Conservation (phyloP, 176 grass and related monocot species). For the Triticum turgidum region DNA sequence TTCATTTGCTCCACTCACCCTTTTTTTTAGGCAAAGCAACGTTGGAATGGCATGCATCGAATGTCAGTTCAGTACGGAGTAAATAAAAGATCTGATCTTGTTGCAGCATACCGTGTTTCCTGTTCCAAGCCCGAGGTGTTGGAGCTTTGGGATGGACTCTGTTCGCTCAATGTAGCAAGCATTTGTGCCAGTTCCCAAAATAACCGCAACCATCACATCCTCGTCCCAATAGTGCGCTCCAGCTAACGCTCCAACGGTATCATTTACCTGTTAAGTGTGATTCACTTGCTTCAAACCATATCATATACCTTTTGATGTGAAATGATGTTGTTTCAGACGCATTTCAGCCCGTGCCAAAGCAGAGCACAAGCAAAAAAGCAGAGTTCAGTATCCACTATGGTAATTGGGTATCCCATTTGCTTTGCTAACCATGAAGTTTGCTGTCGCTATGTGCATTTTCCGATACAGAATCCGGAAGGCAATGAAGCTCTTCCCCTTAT, state of each 20-base stretch:
- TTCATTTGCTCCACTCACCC: no score
- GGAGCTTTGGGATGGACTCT: constrained; percentile 36
- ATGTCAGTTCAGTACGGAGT: neutral
- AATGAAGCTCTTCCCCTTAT: neutral
- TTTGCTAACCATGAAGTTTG: neutral
- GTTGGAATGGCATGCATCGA: neutral
- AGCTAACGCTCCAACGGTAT: constrained; percentile 34
- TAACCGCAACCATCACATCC: constrained; percentile 45
- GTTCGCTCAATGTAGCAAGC: constrained; percentile 51
- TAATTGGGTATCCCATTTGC: neutral
- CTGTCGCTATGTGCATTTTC: neutral
- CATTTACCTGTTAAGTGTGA: constrained; percentile 30
- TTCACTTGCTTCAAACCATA: neutral
- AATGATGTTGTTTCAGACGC: neutral
- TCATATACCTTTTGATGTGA: neutral
- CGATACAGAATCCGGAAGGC: neutral
- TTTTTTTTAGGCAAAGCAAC: neutral
- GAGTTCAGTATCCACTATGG: neutral
- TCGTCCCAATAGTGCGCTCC: constrained; percentile 43
- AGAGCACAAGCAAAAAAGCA: neutral
- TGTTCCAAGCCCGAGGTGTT: constrained; percentile 1
- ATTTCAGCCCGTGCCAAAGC: neutral
- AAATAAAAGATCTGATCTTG: neutral
- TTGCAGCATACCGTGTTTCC: constrained; percentile 43
- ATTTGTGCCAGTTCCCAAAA: constrained; percentile 60